Evolutionary conservation across 2,329 filamentous ascomycete genomes (phyloP), one percentile per base, ranked within the genome.

Genomic region (Apiospora phragmitis): DNA sequence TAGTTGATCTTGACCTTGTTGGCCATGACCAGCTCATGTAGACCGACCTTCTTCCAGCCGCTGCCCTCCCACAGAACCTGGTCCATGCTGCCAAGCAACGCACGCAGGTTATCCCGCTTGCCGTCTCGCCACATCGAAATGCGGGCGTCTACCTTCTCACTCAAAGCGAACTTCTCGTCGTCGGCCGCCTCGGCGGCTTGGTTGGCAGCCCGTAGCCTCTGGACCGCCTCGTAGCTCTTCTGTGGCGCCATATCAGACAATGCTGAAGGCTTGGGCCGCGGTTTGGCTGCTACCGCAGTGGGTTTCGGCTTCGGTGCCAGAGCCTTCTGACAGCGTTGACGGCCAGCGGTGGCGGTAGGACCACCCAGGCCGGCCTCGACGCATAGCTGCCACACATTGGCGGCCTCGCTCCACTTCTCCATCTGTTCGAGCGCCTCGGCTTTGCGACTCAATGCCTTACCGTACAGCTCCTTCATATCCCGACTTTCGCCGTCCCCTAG

Each of bases 1-100:
- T 99, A 99, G 72, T 93, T 87, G 74, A 99, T 92, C 89, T 99
- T 99, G 80, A 98, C 96, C 86, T 95, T 97, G 75, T 93, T 94
- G 43, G 94, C 91, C 87, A 97, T 89, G 68, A 99, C 92, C 75
- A 99, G 82, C 83, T 99, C 96, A 74, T 95, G 92, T 90, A 99
- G 90, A 42, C 94, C 94, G 70, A 98, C 92, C 85, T 97, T 97
- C 85, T 97, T 98, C 96, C 96, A 99, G 4, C 94, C 94, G 73
- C 94, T 94, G 55, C 91, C 92, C 73, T 94, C 91, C 96, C 96
- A 99, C 38, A 99, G 86, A 38, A 99, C 94, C 49, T 87, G 89
- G 78, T 99, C 95, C 76, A 99, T 81, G 77, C 94, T 97, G 3
- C 92, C 93, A 47, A 99, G 83, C 67, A 99, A 84, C 0, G 95